phyloP scores from a whole-genome alignment of 768 basidiomycete genomes.

The Boletus rubescentipes region DNA sequence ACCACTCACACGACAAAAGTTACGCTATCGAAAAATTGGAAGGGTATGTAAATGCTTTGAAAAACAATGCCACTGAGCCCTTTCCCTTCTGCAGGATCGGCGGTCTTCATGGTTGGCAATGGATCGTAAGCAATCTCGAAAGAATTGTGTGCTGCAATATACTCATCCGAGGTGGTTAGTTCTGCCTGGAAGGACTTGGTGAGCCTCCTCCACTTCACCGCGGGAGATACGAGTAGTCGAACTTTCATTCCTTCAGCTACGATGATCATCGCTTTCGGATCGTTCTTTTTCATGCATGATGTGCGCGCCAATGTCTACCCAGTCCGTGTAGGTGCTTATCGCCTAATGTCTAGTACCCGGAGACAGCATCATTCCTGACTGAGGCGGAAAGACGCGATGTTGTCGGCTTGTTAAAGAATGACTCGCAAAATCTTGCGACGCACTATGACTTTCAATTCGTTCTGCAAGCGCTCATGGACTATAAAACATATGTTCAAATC shows the following conservation, averaged over 20 bases:
- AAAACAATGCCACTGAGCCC: not conserved
- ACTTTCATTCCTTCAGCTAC: slow-evolving; percentile 17
- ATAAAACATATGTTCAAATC: slow-evolving; percentile 37
- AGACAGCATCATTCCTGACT: slow-evolving; percentile 56
- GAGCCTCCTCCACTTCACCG: not conserved
- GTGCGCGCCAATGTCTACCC: slow-evolving; percentile 29
- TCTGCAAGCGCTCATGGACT: slow-evolving; percentile 48
- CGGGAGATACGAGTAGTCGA: not conserved
- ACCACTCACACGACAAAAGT: slow-evolving; percentile 19
- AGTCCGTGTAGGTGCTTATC: not conserved
- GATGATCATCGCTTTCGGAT: slow-evolving; percentile 12
- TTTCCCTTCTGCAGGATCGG: slow-evolving; percentile 14
- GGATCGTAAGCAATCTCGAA: slow-evolving; percentile 33
- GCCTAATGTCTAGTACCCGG: slow-evolving; percentile 43
- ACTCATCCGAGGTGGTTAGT: slow-evolving; percentile 22
- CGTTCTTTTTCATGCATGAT: slow-evolving; percentile 56
- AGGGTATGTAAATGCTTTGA: slow-evolving; percentile 32
- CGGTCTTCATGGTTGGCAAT: slow-evolving; percentile 37
- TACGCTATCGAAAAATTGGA: slow-evolving; percentile 35
- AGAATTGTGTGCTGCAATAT: not conserved
- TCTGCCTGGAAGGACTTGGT: slow-evolving; percentile 32
- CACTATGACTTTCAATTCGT: slow-evolving; percentile 46
- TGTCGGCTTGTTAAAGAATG: slow-evolving; percentile 37
- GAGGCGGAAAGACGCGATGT: slow-evolving; percentile 42
- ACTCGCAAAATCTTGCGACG: slow-evolving; percentile 44